phyloP scores from a whole-genome alignment of 179 eudicot genomes.

The Dionaea muscipula region DNA sequence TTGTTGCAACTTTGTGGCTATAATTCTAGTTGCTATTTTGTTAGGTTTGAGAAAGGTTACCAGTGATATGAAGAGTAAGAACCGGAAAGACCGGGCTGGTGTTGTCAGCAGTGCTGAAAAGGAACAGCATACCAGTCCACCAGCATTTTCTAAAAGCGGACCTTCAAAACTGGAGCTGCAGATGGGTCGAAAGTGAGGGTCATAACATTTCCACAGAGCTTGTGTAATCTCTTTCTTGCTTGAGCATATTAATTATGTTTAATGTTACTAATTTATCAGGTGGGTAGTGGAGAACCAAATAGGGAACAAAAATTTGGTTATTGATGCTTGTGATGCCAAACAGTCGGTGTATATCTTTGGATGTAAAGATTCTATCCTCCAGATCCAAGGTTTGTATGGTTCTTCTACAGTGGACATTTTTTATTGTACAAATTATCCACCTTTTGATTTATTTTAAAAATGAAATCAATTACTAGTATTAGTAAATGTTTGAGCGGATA shows the following conservation, averaged over 20 bases:
- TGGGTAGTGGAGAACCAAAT: constrained; percentile 90
- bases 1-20: constrained; percentile 3
- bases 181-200: constrained; percentile 94
- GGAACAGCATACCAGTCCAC: constrained; percentile 30
- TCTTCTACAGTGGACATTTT: neutral
- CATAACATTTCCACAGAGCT: neutral
- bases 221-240: neutral
- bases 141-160: constrained; percentile 51
- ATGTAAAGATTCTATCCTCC: constrained; percentile 78
- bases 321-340: constrained; percentile 71
- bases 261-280: constrained; percentile 24
- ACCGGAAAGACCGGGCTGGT: constrained; percentile 68
- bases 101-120: constrained; percentile 54
- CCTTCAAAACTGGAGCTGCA: constrained; percentile 94
- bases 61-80: constrained; percentile 83
- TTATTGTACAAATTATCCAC: neutral
- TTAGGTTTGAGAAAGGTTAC: constrained; percentile 87
- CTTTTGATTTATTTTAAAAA: neutral
- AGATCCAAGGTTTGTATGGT: constrained; percentile 53
- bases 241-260: constrained; percentile 5
- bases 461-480: neutral
- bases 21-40: constrained; percentile 8
- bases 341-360: constrained; percentile 80
- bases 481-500: neutral
- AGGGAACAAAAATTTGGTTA: constrained; percentile 58